Percentiles rank a stretch among this genome's conserved stretches.
These are phyloP conservation scores for Fusarium cicatricum DNA, from an alignment of 2,329 filamentous ascomycete species.

Conservation along the genomic window DNA sequence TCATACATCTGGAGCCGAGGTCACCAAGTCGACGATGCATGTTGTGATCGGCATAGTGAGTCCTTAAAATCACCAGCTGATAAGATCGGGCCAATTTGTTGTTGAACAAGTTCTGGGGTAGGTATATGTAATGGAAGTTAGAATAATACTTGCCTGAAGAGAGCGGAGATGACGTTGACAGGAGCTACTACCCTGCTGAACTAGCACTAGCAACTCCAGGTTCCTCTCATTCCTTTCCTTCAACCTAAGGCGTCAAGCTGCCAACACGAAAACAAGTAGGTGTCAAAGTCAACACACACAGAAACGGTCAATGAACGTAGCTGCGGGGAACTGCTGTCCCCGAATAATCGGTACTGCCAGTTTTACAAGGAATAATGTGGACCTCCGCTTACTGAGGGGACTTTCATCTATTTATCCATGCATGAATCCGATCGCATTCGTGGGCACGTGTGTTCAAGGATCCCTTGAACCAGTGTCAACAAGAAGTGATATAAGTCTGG, in stretches of 20 bases:
- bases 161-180: no score
- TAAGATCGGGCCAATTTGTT: no score
- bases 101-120: no score
- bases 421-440: conserved; percentile 34
- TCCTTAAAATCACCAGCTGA: no score
- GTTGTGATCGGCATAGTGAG: no score
- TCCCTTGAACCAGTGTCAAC: neutral
- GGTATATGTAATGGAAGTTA: no score
- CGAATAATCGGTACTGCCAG: neutral
- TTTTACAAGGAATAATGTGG: neutral
- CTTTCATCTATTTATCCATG: conserved; percentile 3
- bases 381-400: neutral
- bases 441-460: neutral
- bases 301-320: neutral
- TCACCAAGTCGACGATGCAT: neutral
- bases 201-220: no score
- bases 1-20: neutral
- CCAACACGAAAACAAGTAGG: no score
- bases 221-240: no score
- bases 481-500: neutral
- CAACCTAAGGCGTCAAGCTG: no score
- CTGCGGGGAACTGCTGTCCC: neutral
- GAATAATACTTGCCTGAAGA: no score
- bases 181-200: no score
- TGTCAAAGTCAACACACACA: neutral